Evolutionary conservation across 805 yeast genomes (phyloP), one percentile per base, ranked within the genome.

Genomic region (Zygotorulaspora danielsina): DNA sequence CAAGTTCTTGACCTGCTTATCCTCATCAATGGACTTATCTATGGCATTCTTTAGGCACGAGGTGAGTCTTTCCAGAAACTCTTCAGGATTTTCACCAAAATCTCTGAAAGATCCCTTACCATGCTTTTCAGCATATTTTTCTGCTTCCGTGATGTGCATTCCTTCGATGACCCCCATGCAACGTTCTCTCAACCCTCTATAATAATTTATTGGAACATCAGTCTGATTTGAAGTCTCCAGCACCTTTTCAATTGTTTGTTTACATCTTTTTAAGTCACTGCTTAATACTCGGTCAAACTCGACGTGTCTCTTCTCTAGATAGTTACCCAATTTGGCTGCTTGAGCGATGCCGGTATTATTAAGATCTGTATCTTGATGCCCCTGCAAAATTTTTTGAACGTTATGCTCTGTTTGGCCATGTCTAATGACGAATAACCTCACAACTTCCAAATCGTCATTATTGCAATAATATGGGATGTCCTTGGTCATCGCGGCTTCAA

Each of bases 401-500:
- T 86, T 86, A 60, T 81, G 79, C 41, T 79, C 79, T 0, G 96
- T 86, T 57, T 83, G 93, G 1, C 95, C 96, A 52, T 86, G 96
- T 53, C 96, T 75, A 4, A 86, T 75, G 4, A 85, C 59, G 48
- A 81, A 80, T 2, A 84, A 51, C 18, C 84, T 65, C 2, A 76
- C 56, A 6, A 61, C 49, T 4, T 57, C 46, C 3, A 60, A 51
- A 46, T 71, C 69, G 2, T 51, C 49, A 49, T 72, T 74, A 17
- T 45, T 38, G 33, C 36, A 8, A 33, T 53, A 50, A 34, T 39
- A 47, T 13, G 55, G 49, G 6, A 38, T 36, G 15, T 42, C 48
- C 11, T 34, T 42, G 8, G 51, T 51, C 60, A 55, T 52, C 11
- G 11, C 18, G n/a, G 15, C 22, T 18, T 22, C 19, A 4, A 31